Evolutionary conservation across 2,329 filamentous ascomycete species (phyloP), one percentile per base, ranked within the genome.

Genomic region (Pseudogymnoascus sp.): DNA sequence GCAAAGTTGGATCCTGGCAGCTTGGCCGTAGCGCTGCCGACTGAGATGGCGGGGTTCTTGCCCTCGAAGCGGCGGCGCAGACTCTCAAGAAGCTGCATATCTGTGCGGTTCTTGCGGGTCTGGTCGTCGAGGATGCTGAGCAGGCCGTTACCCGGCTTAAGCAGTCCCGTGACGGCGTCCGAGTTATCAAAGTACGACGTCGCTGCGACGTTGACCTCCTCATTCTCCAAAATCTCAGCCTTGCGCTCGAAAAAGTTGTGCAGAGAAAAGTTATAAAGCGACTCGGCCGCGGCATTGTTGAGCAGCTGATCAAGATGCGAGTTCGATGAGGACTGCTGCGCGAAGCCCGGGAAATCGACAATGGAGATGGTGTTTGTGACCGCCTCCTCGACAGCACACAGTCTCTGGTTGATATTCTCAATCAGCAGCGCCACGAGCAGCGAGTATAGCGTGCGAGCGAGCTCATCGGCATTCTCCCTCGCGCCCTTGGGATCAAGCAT

Each of bases 131-230:
- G 79, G 65, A 99, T 99, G 74, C 91, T 92, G 18, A 99, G 80
- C 39, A 99, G 79, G 48, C 94, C 94, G 70, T 97, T 97, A 27
- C 92, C 91, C 62, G 90, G 82, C 77, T 97, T 99, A 61, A 99
- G 79, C 33, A 99, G 81, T 10, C 92, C 93, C 70, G 89, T 91
- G 64, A 97, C 92, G 8, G 93, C 92, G 73, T 97, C 94, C 0
- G 90, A 92, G 74, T 97, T 99, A 75, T 99, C 94, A 69, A 97
- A 99, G 75, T 97, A 99, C 77, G 91, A 96, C 0, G 93, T 97
- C 0, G 92, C 87, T 1, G 92, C 84, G 2, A 99, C 90, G 33
- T 82, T 86, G 36, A 99, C 90, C 72, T 99, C 94, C 73, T 99
- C 94, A 1, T 88, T 92, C 72, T 99, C 94, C 21, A 99, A 81